phyloP scores from a whole-genome alignment of 768 basidiomycete species.

The Paxillus ammoniavirescens region DNA sequence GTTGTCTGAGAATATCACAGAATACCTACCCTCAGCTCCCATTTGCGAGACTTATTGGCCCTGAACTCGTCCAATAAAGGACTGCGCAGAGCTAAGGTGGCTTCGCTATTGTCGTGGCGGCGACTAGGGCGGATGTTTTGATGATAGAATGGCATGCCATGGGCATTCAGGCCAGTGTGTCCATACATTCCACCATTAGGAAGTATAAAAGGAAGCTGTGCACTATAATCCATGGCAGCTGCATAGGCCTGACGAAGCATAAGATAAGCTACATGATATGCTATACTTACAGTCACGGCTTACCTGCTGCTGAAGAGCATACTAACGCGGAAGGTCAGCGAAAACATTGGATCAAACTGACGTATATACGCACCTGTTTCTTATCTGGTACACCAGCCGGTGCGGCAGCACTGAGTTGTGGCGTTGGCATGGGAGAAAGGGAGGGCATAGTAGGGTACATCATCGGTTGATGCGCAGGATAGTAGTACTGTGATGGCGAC shows the following conservation, averaged over 20 bases:
- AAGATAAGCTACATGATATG: not conserved
- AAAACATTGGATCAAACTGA: conserved; percentile 3
- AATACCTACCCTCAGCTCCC: conserved; percentile 71
- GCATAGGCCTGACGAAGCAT: conserved; percentile 37
- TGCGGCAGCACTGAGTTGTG: conserved; percentile 42
- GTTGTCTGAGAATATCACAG: not conserved
- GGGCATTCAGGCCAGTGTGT: conserved; percentile 32
- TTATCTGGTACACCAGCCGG: conserved; percentile 48
- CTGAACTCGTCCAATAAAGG: conserved; percentile 83
- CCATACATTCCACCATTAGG: conserved; percentile 46
- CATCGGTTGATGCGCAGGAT: conserved; percentile 54
- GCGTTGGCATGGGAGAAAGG: conserved; percentile 53
- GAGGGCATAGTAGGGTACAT: conserved; percentile 54
- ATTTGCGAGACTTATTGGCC: conserved; percentile 71
- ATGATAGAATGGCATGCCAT: conserved; percentile 35
- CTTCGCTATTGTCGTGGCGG: conserved; percentile 41
- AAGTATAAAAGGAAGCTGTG: conserved; percentile 45
- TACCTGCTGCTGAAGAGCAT: conserved; percentile 48
- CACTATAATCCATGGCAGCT: conserved; percentile 46
- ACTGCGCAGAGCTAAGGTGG: conserved; percentile 52
- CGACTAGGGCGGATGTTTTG: conserved; percentile 44
- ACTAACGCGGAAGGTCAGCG: conserved; percentile 29
- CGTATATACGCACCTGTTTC: conserved; percentile 50
- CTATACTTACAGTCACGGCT: conserved; percentile 11
- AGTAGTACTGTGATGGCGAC: conserved; percentile 60